These are phyloP conservation scores for Escallonia rubra DNA, from an alignment of 129 eudicot species.

Conservation along the genomic window DNA sequence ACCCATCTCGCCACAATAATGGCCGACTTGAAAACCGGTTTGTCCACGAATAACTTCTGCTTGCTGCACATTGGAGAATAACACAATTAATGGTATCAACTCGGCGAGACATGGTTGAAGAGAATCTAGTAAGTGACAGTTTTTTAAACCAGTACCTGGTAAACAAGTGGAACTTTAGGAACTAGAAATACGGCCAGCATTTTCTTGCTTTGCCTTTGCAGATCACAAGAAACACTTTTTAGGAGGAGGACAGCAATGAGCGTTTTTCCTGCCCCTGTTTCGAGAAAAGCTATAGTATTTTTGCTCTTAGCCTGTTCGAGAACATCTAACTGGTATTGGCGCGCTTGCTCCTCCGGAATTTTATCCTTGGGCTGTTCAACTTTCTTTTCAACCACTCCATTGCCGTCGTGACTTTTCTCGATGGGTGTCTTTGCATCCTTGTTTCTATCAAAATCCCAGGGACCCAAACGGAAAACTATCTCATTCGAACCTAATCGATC, in stretches of 20 bases:
- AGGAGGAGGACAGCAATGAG: conserved; percentile 96
- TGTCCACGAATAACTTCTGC: conserved; percentile 98
- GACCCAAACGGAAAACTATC: conserved; percentile 71
- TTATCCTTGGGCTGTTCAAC: conserved; percentile 40
- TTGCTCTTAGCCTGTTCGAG: conserved; percentile 84
- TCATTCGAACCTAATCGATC: conserved; percentile 56
- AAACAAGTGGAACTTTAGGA: conserved; percentile 97
- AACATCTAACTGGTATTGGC: conserved; percentile 90
- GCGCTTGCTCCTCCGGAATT: conserved; percentile 68
- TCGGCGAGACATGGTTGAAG: neutral
- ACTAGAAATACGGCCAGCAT: conserved; percentile 88
- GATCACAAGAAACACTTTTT: conserved; percentile 49
- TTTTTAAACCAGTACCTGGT: conserved; percentile 52
- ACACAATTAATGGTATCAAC: neutral
- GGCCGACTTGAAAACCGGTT: conserved; percentile 89
- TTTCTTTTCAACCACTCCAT: conserved; percentile 38
- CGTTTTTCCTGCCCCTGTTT: conserved; percentile 97
- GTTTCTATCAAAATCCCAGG: conserved; percentile 58
- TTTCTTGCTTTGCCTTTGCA: conserved; percentile 72
- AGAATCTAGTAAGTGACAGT: neutral
- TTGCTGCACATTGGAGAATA: conserved; percentile 53
- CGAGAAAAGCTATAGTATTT: conserved; percentile 92
- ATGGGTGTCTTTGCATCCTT: conserved; percentile 37
- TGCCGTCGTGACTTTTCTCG: conserved; percentile 30
- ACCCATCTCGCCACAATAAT: conserved; percentile 99